These are phyloP conservation scores for Conticribra guillardii DNA, from an alignment of 108 stramenopile genomes.

Conservation along the genomic window DNA sequence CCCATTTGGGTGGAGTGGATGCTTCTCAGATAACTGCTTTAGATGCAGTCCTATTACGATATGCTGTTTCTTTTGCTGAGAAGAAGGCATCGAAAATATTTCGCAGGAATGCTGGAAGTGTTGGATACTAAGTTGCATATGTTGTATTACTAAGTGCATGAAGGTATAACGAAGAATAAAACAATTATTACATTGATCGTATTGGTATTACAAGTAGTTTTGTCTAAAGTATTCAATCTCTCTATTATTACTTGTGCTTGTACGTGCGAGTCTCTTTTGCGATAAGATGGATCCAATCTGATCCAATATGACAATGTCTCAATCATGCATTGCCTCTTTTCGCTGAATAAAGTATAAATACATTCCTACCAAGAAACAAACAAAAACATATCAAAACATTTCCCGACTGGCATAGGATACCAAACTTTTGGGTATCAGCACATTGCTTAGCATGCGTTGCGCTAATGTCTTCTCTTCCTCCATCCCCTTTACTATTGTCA, in stretches of 20 bases:
- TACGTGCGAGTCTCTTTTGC: too few relatives aligned
- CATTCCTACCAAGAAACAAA: too few relatives aligned
- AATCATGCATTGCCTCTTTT: too few relatives aligned
- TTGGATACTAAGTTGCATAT: conserved; percentile 38
- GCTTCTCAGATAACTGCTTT: conserved; percentile 35
- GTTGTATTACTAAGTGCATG: too few relatives aligned
- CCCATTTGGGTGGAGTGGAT: conserved; percentile 40
- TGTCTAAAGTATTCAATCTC: too few relatives aligned
- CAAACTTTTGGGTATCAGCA: conserved; percentile 35
- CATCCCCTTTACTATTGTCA: conserved; percentile 22
- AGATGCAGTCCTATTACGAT: conserved; percentile 40
- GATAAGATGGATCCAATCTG: too few relatives aligned
- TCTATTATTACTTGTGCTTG: too few relatives aligned
- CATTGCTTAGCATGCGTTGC: conserved; percentile 13
- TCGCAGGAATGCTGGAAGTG: conserved; percentile 28
- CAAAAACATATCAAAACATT: neutral
- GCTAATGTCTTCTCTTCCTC: conserved; percentile 17
- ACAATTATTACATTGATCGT: too few relatives aligned
- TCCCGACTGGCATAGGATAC: conserved; percentile 37
- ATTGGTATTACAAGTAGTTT: too few relatives aligned
- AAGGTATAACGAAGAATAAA: too few relatives aligned
- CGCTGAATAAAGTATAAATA: too few relatives aligned
- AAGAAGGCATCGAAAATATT: conserved; percentile 44
- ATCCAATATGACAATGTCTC: too few relatives aligned
- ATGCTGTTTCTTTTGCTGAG: conserved; percentile 37